Evolutionary conservation across 306 rosid species (phyloP).

Genomic region (Albizia julibrissin): DNA sequence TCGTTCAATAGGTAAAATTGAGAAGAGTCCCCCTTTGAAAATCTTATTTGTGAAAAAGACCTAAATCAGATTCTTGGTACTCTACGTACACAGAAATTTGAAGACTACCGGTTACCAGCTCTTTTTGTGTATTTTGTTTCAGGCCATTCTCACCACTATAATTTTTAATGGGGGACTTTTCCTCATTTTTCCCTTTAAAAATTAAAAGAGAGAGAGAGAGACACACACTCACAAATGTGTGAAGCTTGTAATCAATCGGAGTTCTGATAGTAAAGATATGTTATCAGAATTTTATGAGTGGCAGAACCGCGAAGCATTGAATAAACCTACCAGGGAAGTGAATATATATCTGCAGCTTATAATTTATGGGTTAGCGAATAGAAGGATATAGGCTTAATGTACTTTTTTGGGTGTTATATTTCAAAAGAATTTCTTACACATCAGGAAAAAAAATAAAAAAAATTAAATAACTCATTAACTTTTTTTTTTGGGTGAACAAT

Average conservation of each 20-base stretch:
- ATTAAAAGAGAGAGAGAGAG: neutral
- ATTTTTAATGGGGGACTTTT: no score
- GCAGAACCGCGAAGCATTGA: neutral
- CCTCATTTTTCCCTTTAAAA: no score
- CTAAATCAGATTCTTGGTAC: no score
- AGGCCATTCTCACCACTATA: no score
- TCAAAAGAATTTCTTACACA: neutral
- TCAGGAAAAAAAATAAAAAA: neutral
- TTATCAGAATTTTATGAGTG: neutral
- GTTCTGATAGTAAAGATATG: neutral
- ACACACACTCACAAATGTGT: no score
- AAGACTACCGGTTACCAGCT: no score
- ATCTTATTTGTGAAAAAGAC: no score
- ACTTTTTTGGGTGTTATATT: neutral
- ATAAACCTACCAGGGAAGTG: neutral
- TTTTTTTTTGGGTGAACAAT: no score
- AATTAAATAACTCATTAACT: neutral
- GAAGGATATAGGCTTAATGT: neutral
- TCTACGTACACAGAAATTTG: no score
- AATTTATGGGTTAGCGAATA: neutral
- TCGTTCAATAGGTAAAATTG: no score
- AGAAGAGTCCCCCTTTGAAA: no score
- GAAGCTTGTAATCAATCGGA: neutral
- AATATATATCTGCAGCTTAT: neutral
- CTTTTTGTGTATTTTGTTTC: no score